Percentiles rank a stretch among this genome's conserved stretches.
Evolutionary conservation across 768 basidiomycete genomes (phyloP).

Genomic region (Fibroporia radiculosa): DNA sequence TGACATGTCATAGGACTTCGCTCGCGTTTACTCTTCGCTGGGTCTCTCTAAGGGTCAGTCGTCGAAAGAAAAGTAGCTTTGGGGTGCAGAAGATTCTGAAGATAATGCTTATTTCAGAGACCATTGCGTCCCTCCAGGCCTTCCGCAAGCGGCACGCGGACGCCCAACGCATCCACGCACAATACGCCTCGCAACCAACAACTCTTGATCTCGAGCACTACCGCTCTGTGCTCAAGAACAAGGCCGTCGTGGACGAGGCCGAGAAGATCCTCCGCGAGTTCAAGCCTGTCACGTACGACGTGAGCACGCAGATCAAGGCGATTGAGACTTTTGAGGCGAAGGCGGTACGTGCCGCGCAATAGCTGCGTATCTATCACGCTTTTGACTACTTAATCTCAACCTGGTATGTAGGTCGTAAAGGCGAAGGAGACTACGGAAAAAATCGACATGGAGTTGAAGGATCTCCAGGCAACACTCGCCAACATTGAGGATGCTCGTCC

Average conservation of each 20-base stretch:
- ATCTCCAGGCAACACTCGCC: constrained; percentile 86
- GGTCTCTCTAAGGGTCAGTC: constrained; percentile 80
- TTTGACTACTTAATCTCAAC: not conserved
- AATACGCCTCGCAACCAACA: constrained; percentile 62
- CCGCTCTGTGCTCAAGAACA: constrained; percentile 87
- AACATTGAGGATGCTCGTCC: constrained; percentile 98
- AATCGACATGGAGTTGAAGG: constrained; percentile 85
- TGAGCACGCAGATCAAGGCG: constrained; percentile 80
- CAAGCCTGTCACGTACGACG: constrained; percentile 94
- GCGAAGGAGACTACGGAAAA: constrained; percentile 86
- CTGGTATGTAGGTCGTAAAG: constrained; percentile 57
- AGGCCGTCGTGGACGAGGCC: constrained; percentile 83
- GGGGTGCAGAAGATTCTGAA: not conserved
- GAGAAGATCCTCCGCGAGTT: constrained; percentile 85
- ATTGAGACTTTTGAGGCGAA: constrained; percentile 96
- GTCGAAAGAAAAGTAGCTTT: not conserved
- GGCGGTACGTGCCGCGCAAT: constrained; percentile 65
- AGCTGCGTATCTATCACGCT: not conserved
- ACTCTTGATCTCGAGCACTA: constrained; percentile 90
- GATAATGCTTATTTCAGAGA: constrained; percentile 46
- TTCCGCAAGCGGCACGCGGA: constrained; percentile 96
- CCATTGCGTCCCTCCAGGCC: constrained; percentile 80
- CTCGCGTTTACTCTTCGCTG: constrained; percentile 74
- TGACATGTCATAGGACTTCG: constrained; percentile 54
- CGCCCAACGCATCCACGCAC: constrained; percentile 65